Base-by-base conservation (phyloP, 108 stramenopile genomes). In the Discostella stelligeroides region DNA sequence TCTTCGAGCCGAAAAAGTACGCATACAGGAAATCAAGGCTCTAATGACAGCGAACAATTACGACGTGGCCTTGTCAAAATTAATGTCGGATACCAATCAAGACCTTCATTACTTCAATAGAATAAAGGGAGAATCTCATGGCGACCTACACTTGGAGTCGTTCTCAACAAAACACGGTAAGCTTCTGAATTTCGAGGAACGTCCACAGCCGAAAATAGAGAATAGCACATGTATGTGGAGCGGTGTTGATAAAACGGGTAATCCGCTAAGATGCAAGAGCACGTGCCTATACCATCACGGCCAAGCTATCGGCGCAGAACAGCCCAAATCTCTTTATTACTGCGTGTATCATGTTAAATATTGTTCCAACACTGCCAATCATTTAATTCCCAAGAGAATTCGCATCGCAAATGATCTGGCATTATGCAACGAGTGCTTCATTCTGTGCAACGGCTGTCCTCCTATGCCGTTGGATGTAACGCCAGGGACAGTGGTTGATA, bases 341-440 rank as follows among this genome's bases (percentile, higher is more conserved):
- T 77, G 76, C 40, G 21, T 56, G 5, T 77, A 77, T 66, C 76
- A 77, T 24, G 70, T 66, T 0, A 42, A 42, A 14, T 77, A 57
- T 39, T 77, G 76, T 18, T 15, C 60, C 37, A 63, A 77, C 7
- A 58, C 56, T 0, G 14, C 37, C 28, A 71, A 50, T 18, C 76
- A 72, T 20, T 21, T 9, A 2, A 42, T 70, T 12, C 70, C 70
- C 21, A 66, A 57, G 2, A 73, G 73, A 30, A 60, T 72, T 23
- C 34, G 48, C 34, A 24, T 61, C n/a, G 58, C 71, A 13, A 78
- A 78, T 39, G 72, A 66, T n/a, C 14, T 7, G 20, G 76, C 59
- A 21, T 46, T 78, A 24, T 78, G 76, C 38, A 72, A 78, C 66
- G 71, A 73, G 30, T 78, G 76, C 47, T 78, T 46, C 42, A 70